phyloP scores from a whole-genome alignment of 2,329 filamentous ascomycete species.

The Trichoderma sp. region DNA sequence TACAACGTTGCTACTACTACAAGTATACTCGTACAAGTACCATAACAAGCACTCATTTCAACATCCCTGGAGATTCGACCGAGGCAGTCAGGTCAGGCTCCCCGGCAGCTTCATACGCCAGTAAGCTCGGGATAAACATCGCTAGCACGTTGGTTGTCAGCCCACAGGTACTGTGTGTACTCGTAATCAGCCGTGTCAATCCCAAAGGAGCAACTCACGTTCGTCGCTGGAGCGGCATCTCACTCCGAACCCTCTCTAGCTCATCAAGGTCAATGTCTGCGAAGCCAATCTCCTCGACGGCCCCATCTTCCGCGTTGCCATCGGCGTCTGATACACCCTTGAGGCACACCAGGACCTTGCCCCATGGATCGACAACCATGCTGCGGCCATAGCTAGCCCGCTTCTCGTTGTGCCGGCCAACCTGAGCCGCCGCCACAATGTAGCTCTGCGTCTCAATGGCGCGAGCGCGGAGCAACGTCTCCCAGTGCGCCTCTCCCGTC shows the following conservation, averaged over 20 bases:
- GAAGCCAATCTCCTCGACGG: slow-evolving; percentile 51
- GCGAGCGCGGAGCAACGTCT: slow-evolving; percentile 71
- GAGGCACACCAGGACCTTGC: slow-evolving; percentile 67
- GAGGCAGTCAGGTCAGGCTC: slow-evolving; percentile 33
- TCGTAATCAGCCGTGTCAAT: background rate
- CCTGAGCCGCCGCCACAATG: slow-evolving; percentile 82
- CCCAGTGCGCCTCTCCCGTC: slow-evolving; percentile 86
- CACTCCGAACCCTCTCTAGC: slow-evolving; percentile 49
- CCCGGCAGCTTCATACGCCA: background rate
- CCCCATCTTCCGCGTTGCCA: slow-evolving; percentile 43
- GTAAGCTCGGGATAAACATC: slow-evolving; percentile 18
- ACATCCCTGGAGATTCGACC: too few species aligned
- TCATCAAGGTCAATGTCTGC: slow-evolving; percentile 55
- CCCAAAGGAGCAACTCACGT: slow-evolving; percentile 44
- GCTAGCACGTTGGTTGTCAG: slow-evolving; percentile 2
- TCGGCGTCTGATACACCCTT: slow-evolving; percentile 52
- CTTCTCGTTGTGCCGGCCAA: slow-evolving; percentile 70
- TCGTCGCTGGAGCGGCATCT: slow-evolving; percentile 55
- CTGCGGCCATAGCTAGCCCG: slow-evolving; percentile 83
- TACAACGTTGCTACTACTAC: background rate
- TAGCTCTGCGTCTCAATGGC: slow-evolving; percentile 90
- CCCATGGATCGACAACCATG: slow-evolving; percentile 87
- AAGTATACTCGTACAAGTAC: background rate
- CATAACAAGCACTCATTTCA: background rate
- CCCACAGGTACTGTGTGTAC: background rate